Percentiles rank a stretch among this genome's conserved stretches.
phyloP scores from a whole-genome alignment of 2,329 filamentous ascomycete species.

The Phialocephala subalpina region DNA sequence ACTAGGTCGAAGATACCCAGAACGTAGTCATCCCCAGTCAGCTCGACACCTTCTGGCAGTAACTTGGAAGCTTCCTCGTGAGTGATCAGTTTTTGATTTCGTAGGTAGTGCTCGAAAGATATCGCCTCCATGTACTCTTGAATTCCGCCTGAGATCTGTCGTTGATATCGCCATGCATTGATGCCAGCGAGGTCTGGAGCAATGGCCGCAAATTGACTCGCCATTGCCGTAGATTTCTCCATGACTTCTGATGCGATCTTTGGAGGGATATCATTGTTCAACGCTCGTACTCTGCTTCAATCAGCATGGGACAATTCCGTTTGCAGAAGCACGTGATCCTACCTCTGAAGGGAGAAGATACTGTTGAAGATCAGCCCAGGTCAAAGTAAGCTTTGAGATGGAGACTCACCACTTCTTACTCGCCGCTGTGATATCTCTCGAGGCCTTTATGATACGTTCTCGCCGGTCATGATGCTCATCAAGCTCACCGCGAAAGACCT shows the following conservation, averaged over 20 bases:
- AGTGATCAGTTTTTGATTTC: conserved; percentile 76
- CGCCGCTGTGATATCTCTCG: conserved; percentile 88
- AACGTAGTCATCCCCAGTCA: conserved; percentile 86
- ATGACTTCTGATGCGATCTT: conserved; percentile 76
- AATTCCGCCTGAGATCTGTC: conserved; percentile 79
- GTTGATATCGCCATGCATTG: conserved; percentile 83
- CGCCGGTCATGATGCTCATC: conserved; percentile 95
- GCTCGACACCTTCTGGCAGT: conserved; percentile 60
- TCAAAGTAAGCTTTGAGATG: neutral
- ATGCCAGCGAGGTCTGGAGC: conserved; percentile 77
- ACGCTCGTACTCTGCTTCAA: conserved; percentile 65
- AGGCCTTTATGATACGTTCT: conserved; percentile 89
- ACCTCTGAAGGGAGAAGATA: conserved; percentile 87
- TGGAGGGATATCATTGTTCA: conserved; percentile 69
- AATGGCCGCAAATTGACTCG: conserved; percentile 71
- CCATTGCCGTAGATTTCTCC: conserved; percentile 75
- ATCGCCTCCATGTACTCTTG: conserved; percentile 96
- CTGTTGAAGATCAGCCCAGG: conserved; percentile 51
- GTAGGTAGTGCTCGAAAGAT: conserved; percentile 88
- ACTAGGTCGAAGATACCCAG: conserved; percentile 93
- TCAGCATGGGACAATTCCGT: conserved; percentile 17
- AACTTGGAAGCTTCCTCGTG: conserved; percentile 64
- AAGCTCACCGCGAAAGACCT: conserved; percentile 83
- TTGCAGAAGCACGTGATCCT: conserved; percentile 35
- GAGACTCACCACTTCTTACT: conserved; percentile 93